Base-by-base conservation (phyloP, 768 basidiomycete genomes). In the Phanerochaete sordida region DNA sequence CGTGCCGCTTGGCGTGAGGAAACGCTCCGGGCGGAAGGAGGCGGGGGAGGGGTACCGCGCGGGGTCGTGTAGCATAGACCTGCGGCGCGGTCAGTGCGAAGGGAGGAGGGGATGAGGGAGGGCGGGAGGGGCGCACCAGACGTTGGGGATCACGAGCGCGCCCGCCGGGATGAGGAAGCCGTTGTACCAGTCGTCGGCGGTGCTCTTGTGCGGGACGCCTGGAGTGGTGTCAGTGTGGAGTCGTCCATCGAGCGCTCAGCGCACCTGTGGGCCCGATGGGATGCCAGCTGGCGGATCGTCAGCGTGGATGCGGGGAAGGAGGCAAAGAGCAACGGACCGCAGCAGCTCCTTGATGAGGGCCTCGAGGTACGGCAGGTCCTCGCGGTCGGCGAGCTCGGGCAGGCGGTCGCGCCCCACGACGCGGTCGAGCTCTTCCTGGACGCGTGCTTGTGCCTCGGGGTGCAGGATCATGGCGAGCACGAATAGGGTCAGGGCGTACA, bases 111-210 rank as follows among this genome's bases (percentile, higher is more conserved):
- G 7, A 6, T 7, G 19, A 46, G 8, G 44, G 16, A 6, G 4
- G 8, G 26, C 57, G 4, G 21, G 58, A n/a, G n/a, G n/a, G n/a
- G n/a, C n/a, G n/a, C n/a, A n/a, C 61, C 61, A 62, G 6, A 50
- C 44, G 26, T 62, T 62, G 3, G 45, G 45, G 2, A 62, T 28
- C 2, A 62, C 44, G 3, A 56, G 49, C 5, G 73, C 58, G 9
- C 69, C 70, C 31, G 65, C 66, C 0, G 71, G 70, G 2, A 74
- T 72, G 27, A 47, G 39, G 52, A 64, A 69, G 0, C 71, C 72
- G 12, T 62, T 47, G 51, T 73, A 72, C 28, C 65, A 65, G 50
- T 72, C 69, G 33, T 74, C 68, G 26, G 63, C 65, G 11, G 57
- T 64, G 3, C 30, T 26, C 26, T 39, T 30, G 28, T 56, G 49